These are phyloP conservation scores for Inga oerstediana DNA, from an alignment of 306 rosid genomes.

Conservation along the genomic window DNA sequence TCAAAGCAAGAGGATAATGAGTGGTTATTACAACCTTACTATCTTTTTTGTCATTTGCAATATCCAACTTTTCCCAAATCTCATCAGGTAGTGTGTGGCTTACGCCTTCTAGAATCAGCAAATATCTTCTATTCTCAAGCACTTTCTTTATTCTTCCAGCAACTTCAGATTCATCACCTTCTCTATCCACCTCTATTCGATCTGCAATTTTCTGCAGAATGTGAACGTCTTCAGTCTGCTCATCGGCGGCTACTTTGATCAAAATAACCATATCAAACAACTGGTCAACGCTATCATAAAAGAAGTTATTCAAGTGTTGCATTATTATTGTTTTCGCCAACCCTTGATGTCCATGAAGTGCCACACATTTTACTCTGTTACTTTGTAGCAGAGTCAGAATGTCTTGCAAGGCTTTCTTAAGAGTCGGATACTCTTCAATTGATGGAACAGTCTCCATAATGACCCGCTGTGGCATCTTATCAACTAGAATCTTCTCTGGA, in stretches of 20 bases:
- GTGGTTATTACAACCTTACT: too few species aligned
- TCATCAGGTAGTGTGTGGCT: not conserved
- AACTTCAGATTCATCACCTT: not conserved
- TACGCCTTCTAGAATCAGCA: slow-evolving; percentile 41
- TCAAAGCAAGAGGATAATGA: not conserved
- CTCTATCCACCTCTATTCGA: not conserved
- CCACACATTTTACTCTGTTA: not conserved
- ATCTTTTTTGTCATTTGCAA: slow-evolving; percentile 6
- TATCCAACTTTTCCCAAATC: slow-evolving; percentile 8
- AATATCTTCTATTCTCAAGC: slow-evolving; percentile 20
- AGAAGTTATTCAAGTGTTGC: not conserved
- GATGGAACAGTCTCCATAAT: not conserved
- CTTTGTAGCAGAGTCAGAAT: not conserved
- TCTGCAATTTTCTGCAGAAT: not conserved
- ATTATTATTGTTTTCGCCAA: slow-evolving; percentile 9
- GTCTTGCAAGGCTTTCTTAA: not conserved
- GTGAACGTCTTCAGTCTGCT: too few species aligned
- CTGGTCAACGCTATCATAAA: not conserved
- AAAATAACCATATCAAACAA: slow-evolving; percentile 21
- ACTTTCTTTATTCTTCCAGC: slow-evolving; percentile 13
- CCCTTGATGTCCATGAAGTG: slow-evolving; percentile 1
- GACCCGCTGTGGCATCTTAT: not conserved
- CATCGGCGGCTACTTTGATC: not conserved
- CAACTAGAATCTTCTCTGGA: not conserved
- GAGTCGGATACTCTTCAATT: not conserved